Base-by-base conservation (phyloP, 352 stramenopile species). In the Pythium aristosporum region DNA sequence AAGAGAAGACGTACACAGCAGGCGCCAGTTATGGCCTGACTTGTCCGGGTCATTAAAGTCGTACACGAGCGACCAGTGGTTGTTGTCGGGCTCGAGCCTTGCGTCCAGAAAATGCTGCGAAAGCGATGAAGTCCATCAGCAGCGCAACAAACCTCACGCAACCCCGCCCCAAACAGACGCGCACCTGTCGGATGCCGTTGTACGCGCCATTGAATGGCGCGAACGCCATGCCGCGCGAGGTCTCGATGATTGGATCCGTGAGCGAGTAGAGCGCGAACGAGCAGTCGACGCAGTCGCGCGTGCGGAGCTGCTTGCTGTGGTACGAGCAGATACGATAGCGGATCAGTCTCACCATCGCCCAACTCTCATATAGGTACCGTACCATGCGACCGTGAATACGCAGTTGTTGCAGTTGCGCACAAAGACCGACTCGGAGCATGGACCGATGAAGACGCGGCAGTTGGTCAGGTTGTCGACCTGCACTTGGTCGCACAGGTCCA, bases 241-340 rank as follows among this genome's bases (percentile, higher is more conserved):
- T 97, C 75, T 98, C 92, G 67, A 98, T 97, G 61, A 97, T 96
- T 30, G 90, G 92, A 61, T 97, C 89, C 4, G 92, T 97, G 46
- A 96, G 82, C 23, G 80, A 93, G 65, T 97, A 97, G 2, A 98
- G 68, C 42, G 89, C 94, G 47, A 97, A 82, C 0, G 78, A 85
- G 73, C 88, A 96, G 52, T 85, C 70, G 2, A 68, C 69, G 63
- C 86, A 97, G 70, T 97, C 90, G 34, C 90, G 76, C 3, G 85
- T 96, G 30, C 92, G 77, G 11, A 98, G 77, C 57, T 98, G 92
- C 73, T 97, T 98, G 73, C 84, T 92, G 37, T 15, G 16, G 34
- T 5, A 30, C 25, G 25, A 30, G 25, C 25, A 30, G 25, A 30
- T 30, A 30, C 25, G 25, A 30, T 30, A 20, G 10, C n/a, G n/a